A percentile compares a stretch with the other conserved stretches of the same genome.
Conservation (phyloP, 208 protist genomes). For the Wallacemonas rigidus region DNA sequence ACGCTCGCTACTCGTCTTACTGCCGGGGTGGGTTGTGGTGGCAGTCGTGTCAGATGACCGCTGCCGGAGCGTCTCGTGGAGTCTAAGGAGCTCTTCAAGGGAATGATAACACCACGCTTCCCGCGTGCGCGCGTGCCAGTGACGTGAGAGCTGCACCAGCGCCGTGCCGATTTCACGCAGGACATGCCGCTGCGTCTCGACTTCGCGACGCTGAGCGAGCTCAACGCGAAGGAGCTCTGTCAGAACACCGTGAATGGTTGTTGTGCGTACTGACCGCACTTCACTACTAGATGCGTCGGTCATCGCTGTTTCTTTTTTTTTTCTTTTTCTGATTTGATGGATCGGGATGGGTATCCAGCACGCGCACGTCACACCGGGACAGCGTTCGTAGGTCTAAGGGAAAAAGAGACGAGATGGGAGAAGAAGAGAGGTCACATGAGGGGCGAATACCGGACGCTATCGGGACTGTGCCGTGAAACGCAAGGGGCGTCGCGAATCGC, state of each 20-base stretch:
- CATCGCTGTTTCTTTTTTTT: not conserved
- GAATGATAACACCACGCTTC: slow-evolving; percentile 24
- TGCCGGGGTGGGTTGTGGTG: no score
- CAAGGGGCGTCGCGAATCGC: no score
- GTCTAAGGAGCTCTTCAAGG: slow-evolving; percentile 43
- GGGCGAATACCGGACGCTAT: no score
- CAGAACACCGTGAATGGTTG: slow-evolving; percentile 15
- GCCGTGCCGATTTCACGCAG: slow-evolving; percentile 19
- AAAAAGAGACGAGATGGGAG: no score
- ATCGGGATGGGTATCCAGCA: no score
- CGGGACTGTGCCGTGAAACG: no score
- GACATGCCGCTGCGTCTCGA: slow-evolving; percentile 21
- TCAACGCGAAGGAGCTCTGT: slow-evolving; percentile 22
- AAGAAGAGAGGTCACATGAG: no score
- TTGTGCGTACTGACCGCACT: not conserved
- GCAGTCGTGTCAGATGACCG: no score
- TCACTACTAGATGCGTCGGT: not conserved
- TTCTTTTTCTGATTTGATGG: no score
- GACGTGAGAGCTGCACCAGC: slow-evolving; percentile 8
- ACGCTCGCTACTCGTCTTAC: no score
- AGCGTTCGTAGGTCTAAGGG: no score
- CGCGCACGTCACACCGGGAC: no score
- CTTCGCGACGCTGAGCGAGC: slow-evolving; percentile 19
- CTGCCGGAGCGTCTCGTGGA: slow-evolving; percentile 13
- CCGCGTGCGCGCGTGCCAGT: not conserved